Evolutionary conservation across 2,329 filamentous ascomycete genomes (phyloP), one percentile per base, ranked within the genome.

Genomic region (Xylariaceae sp.): DNA sequence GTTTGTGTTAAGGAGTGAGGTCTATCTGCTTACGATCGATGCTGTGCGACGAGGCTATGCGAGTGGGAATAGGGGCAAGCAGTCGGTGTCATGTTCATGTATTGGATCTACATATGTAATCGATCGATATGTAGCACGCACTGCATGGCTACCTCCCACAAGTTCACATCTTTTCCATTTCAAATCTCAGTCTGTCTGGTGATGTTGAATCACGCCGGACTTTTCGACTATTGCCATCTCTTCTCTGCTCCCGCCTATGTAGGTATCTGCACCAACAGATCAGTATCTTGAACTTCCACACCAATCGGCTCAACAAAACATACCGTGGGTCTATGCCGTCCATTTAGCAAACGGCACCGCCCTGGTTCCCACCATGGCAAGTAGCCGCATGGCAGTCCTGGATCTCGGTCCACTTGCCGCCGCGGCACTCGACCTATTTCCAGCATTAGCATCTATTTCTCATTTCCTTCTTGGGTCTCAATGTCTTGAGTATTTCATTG

Each of bases 361-460:
- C 62, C 11, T 64, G 48, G 51, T 58, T 60, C 48, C n/a, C 45
- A 34, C 62, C 60, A 47, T 60, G 60, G 62, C 62, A 64, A 8
- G 50, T 51, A 34, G 42, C 18, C 8, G 9, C 18, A 10, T 51
- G 35, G n/a, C 62, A 64, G 57, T 64, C 62, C 10, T 47, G 55
- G 56, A 62, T 53, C 56, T 64, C 60, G 11, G 57, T 60, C 62
- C 62, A 64, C 4, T 15, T 55, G 8, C 62, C 62, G 17, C 52
- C 37, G 5, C 37, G 30, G 53, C 62, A 64, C 37, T 62, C 34
- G 23, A 64, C 62, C 62, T 64, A 8, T 60, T 18, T 18, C 17
- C 17, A 18, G 17, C 17, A 18, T 18, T n/a, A n/a, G 57, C 35
- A 34, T 8, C 5, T 30, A 2, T 13, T 42, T 13, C 44, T 13